Evolutionary conservation across 1,284 basidiomycete species (phyloP).

Genomic region (Macrocystidia cucumis): DNA sequence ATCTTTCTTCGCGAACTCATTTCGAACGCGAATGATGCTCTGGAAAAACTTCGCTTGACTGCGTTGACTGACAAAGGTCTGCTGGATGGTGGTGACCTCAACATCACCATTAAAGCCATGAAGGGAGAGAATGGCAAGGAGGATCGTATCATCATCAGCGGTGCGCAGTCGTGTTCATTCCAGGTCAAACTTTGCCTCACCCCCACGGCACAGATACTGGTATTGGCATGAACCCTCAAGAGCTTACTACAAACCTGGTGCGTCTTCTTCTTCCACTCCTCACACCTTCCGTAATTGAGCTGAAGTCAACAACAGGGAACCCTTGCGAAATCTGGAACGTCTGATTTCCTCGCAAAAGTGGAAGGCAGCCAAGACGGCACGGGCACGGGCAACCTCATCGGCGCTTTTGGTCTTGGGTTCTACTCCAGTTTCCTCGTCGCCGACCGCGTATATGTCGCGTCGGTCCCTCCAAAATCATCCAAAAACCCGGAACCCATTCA

Average conservation of each 20-base stretch:
- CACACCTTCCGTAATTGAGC: constrained; percentile 1
- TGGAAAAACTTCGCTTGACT: constrained; percentile 86
- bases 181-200: no score
- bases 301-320: constrained; percentile 55
- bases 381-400: constrained; percentile 75
- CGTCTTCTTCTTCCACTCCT: constrained; percentile 9
- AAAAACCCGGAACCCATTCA: constrained; percentile 71
- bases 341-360: constrained; percentile 83
- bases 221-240: constrained; percentile 88
- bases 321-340: constrained; percentile 89
- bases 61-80: constrained; percentile 74
- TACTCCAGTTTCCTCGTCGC: constrained; percentile 92
- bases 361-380: constrained; percentile 55
- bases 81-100: constrained; percentile 68
- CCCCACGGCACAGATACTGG: constrained; percentile 71
- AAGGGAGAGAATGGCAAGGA: constrained; percentile 60
- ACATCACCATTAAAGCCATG: constrained; percentile 80
- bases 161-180: no score
- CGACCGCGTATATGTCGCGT: constrained; percentile 82
- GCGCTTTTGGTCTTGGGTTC: constrained; percentile 86
- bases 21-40: constrained; percentile 91
- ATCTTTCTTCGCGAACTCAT: constrained; percentile 91
- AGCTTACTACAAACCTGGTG: constrained; percentile 70
- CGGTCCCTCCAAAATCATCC: constrained; percentile 60
- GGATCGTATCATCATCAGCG: constrained; percentile 74